Evolutionary conservation across 768 basidiomycete genomes (phyloP).

Genomic region (Pleurotus platypus): DNA sequence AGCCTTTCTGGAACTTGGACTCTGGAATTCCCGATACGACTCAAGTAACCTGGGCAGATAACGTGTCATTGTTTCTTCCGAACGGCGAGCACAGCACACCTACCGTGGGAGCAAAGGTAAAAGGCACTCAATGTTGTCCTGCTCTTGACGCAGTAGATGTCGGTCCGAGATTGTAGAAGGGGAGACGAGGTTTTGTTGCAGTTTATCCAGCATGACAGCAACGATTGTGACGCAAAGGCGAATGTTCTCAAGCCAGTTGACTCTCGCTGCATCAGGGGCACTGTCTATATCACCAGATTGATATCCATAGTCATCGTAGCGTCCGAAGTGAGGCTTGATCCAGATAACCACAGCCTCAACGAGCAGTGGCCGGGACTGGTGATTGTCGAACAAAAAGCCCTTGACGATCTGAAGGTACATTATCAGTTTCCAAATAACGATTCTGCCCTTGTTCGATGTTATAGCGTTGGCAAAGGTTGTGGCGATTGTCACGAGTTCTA

Average conservation of each 20-base stretch:
- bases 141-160: constrained; percentile 67
- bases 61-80: too few species aligned
- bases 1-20: constrained; percentile 57
- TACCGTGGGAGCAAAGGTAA: constrained; percentile 82
- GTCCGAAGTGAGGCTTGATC: constrained; percentile 94
- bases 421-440: constrained; percentile 90
- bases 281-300: constrained; percentile 63
- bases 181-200: constrained; percentile 76
- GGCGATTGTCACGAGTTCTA: constrained; percentile 84
- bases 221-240: constrained; percentile 88
- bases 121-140: constrained; percentile 88
- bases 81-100: constrained; percentile 14
- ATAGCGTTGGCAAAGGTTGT: constrained; percentile 87
- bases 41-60: constrained; percentile 62
- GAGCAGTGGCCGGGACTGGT: constrained; percentile 72
- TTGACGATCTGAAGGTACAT: constrained; percentile 92
- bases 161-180: constrained; percentile 62
- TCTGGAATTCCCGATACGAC: constrained; percentile 83
- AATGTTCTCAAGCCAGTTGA: constrained; percentile 86
- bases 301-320: constrained; percentile 78
- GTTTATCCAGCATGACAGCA: constrained; percentile 85
- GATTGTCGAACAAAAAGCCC: constrained; percentile 81
- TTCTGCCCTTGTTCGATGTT: constrained; percentile 74
- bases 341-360: constrained; percentile 88
- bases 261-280: constrained; percentile 67